Base-by-base conservation (phyloP, 306 rosid genomes). In the Quercus aquifolioides region DNA sequence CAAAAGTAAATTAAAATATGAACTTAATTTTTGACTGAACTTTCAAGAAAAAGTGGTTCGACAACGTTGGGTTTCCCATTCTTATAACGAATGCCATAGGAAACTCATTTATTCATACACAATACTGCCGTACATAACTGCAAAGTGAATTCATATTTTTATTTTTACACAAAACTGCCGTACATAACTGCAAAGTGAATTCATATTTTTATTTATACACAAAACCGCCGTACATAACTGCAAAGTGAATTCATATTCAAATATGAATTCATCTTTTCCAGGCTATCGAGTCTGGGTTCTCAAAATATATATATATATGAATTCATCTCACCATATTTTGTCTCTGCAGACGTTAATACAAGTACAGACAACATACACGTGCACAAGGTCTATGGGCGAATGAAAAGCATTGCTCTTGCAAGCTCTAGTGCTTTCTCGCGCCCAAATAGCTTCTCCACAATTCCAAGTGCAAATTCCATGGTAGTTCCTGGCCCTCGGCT, bases 401-500 rank as follows among this genome's bases (percentile, higher is more conserved):
- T 78, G 19, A 91, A 87, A 58, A 94, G 76, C 71, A 85, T 38
- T 6, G 89, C 35, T 78, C 88, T 89, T 18, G 91, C 95, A 46
- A 88, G 78, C 74, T 91, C 95, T 25, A 86, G 65, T 12, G 92
- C 94, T 54, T 81, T 76, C 8, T 87, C 18, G 51, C 91, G 88
- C 28, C 98, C 97, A 19, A 86, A 85, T 67, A 94, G 82, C 88
- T 90, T 94, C 88, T 94, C 97, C 88, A 89, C 95, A 51, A 94
- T 90, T 69, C 87, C 91, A 43, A 94, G 75, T 55, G 92, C 87
- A 84, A 90, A 90, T 85, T 92, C 98, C 15, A 94, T 85, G 58
- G 94, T 28, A 28, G 98, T 94, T 69, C 97, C 98, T 0, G 98
- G 98, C 46, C 97, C 97, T 74, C 96, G 84, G 87, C 98, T 94